Percentiles rank a stretch among this genome's conserved stretches.
These are phyloP conservation scores for Apophysomyces elegans DNA, from an alignment of 371 early-diverging fungal species.

Conservation along the genomic window DNA sequence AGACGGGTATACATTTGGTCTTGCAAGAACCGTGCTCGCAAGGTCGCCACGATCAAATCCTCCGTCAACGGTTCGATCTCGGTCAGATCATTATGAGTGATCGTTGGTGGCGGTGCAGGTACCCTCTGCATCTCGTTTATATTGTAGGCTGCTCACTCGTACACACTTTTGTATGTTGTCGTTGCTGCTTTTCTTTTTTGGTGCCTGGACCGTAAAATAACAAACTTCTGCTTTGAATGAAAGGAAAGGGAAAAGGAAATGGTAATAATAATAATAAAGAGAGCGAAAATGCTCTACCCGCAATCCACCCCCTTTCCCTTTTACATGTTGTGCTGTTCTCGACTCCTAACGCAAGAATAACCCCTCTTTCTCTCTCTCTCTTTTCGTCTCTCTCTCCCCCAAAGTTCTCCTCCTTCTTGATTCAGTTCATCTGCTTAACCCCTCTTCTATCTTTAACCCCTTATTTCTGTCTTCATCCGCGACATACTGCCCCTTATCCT, in stretches of 20 bases:
- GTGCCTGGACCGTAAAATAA: not conserved
- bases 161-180: too few relatives aligned
- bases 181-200: not conserved
- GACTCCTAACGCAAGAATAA: constrained; percentile 1
- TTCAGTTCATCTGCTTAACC: not conserved
- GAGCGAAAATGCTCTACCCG: not conserved
- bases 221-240: not conserved
- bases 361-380: constrained; percentile 1
- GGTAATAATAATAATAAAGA: not conserved
- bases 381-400: not conserved
- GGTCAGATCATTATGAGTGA: constrained; percentile 36
- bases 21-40: constrained; percentile 62
- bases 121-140: constrained; percentile 5
- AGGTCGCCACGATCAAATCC: constrained; percentile 55
- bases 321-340: not conserved
- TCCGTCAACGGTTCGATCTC: constrained; percentile 45
- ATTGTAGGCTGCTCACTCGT: too few relatives aligned
- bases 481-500: not conserved
- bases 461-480: not conserved
- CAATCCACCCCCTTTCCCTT: not conserved
- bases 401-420: not conserved
- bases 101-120: constrained; percentile 9
- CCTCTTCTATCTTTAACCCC: not conserved
- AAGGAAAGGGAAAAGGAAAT: constrained; percentile 6
- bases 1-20: constrained; percentile 69